These are phyloP conservation scores for Neurospora hispaniola DNA, from an alignment of 495 filamentous ascomycete genomes.

Conservation along the genomic window DNA sequence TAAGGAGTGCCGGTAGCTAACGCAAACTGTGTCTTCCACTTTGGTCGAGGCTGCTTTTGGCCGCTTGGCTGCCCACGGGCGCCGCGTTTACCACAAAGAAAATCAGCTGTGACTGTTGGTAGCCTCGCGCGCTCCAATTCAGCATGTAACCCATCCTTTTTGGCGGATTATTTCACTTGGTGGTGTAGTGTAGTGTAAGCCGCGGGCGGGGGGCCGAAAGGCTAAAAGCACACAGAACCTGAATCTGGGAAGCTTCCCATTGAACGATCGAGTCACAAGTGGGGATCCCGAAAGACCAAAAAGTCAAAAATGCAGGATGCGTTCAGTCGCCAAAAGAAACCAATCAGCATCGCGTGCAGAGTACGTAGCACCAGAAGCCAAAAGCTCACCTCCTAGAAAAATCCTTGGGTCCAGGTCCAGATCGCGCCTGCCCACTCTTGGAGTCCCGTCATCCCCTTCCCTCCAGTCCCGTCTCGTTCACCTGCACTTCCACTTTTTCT, in stretches of 20 bases:
- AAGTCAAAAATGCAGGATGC: not conserved
- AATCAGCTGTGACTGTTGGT: not conserved
- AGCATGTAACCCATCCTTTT: not conserved
- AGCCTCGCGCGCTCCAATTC: not conserved
- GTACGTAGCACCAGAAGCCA: not conserved
- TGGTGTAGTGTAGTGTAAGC: not conserved
- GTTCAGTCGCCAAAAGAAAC: not conserved
- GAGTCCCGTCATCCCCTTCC: not conserved
- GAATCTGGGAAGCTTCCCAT: conserved; percentile 16
- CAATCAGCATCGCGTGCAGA: not conserved
- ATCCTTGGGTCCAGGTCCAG: not conserved
- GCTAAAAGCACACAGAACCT: not conserved
- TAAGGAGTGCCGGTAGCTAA: not conserved
- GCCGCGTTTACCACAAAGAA: not conserved
- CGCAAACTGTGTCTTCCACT: not conserved
- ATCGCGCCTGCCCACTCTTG: not conserved
- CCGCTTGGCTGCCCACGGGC: not conserved
- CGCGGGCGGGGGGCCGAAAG: not conserved
- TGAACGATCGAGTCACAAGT: conserved; percentile 5
- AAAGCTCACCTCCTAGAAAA: not conserved
- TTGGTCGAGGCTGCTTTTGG: not conserved
- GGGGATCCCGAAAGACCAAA: not conserved
- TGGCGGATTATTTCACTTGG: not conserved
- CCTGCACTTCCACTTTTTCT: conserved; percentile 1
- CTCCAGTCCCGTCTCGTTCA: not conserved